Percentiles rank a stretch among this genome's conserved stretches.
Evolutionary conservation across 208 protist species (phyloP).

Genomic region (Trypanosoma vivax): DNA sequence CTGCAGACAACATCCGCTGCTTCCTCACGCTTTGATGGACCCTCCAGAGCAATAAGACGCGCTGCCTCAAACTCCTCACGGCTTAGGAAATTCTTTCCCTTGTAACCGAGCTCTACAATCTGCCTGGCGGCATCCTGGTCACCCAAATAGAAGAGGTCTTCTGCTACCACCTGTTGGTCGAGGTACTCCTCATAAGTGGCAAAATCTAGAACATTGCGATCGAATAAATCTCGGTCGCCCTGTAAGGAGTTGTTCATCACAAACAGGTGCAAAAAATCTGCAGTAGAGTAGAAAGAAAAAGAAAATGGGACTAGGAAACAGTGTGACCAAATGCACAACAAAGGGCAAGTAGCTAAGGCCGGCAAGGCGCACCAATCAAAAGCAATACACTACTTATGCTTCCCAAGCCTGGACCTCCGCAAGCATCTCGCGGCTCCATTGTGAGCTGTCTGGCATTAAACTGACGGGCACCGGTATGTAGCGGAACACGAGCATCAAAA

Average conservation of each 20-base stretch:
- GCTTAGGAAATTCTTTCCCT: constrained; percentile 87
- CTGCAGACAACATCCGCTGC: constrained; percentile 80
- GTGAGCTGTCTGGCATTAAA: too few relatives aligned
- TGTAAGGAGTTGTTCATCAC: constrained; percentile 2
- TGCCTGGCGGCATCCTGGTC: constrained; percentile 92
- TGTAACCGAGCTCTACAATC: constrained; percentile 97
- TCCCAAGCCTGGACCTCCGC: too few relatives aligned
- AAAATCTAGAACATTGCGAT: constrained; percentile 81
- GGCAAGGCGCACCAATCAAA: too few relatives aligned
- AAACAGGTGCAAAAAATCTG: not conserved
- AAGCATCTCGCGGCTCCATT: too few relatives aligned
- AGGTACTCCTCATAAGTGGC: constrained; percentile 90
- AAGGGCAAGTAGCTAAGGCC: too few relatives aligned
- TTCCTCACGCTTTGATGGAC: constrained; percentile 79
- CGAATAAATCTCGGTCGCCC: constrained; percentile 38
- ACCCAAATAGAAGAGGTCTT: constrained; percentile 89
- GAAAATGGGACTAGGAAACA: too few relatives aligned
- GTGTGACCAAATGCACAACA: too few relatives aligned
- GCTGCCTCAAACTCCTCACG: constrained; percentile 86
- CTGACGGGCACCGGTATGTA: too few relatives aligned
- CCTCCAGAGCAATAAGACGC: constrained; percentile 62
- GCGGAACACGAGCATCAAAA: too few relatives aligned
- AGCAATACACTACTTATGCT: too few relatives aligned
- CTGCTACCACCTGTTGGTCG: constrained; percentile 77
- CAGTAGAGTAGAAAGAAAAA: not conserved